Evolutionary conservation across 768 basidiomycete species (phyloP).

Genomic region (Gelatoporia subvermispora): DNA sequence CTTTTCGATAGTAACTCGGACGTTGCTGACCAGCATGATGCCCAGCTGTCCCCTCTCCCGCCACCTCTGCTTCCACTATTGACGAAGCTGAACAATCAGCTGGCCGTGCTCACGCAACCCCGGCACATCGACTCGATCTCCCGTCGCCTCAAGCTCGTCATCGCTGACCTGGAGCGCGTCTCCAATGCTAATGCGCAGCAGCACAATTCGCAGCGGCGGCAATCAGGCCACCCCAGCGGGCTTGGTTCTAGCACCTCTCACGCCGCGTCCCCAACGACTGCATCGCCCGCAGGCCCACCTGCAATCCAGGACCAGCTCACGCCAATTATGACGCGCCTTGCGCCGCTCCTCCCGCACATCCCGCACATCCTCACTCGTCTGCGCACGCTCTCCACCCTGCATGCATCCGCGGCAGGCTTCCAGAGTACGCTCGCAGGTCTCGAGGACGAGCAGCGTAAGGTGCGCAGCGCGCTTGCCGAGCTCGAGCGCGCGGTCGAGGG

Average conservation of each 20-base stretch:
- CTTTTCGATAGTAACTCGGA: background rate
- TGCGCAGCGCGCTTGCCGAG: conserved; percentile 60
- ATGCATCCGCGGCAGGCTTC: conserved; percentile 78
- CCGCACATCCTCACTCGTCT: conserved; percentile 89
- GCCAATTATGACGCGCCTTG: conserved; percentile 64
- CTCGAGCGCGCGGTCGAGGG: conserved; percentile 62
- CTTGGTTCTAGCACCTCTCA: conserved; percentile 6
- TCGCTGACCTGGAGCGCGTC: conserved; percentile 87
- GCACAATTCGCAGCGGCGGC: conserved; percentile 34
- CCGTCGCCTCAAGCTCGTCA: conserved; percentile 84
- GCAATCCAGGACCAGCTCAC: conserved; percentile 56
- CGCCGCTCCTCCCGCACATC: conserved; percentile 72
- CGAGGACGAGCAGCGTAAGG: conserved; percentile 67
- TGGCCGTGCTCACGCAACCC: conserved; percentile 88
- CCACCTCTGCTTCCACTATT: conserved; percentile 80
- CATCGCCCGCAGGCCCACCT: conserved; percentile 8
- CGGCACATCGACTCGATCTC: conserved; percentile 95
- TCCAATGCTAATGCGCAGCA: conserved; percentile 35
- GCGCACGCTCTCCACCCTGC: conserved; percentile 76
- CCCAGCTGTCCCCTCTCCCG: conserved; percentile 65
- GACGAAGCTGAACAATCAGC: conserved; percentile 76
- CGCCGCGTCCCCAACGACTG: conserved; percentile 1
- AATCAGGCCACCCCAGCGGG: conserved; percentile 8
- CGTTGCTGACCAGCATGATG: background rate
- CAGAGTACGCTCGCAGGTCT: conserved; percentile 58